Evolutionary conservation across 2,329 filamentous ascomycete genomes (phyloP), one percentile per base, ranked within the genome.

Genomic region (Paraconiothyrium brasiliense): DNA sequence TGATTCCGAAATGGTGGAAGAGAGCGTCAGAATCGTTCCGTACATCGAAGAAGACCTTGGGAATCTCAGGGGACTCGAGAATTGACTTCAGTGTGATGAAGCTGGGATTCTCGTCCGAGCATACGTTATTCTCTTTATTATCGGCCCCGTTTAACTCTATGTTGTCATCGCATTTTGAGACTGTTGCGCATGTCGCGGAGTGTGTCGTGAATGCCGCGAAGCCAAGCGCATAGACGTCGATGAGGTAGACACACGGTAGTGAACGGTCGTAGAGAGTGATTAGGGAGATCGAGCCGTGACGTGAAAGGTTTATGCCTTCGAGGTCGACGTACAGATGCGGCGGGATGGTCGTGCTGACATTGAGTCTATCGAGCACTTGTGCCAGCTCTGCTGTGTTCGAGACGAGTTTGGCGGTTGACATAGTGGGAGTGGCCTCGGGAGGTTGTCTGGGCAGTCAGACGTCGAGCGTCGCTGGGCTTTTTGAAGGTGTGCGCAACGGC

Each of bases 201-300:
- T 60, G 24, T 10, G 70, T 70, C 27, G 64, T 65, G 68, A 77
- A 79, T 3, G 73, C 71, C 44, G 56, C 43, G 32, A 37, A 37
- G 20, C 69, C 67, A 2, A 79, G 65, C 0, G 37, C 65, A 57
- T 73, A 60, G 3, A 79, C 60, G 62, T 79, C 75, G 60, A 78
- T 62, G 13, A 78, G 70, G 60, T 62, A 77, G 50, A 69, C 59
- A 32, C 37, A 52, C 43, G 39, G 37, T 14, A 8, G 46, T 6
- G 64, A 54, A 1, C 34, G 58, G n/a, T 71, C 62, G 8, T 69
- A 57, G 48, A 73, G 55, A 5, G 65, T 67, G 52, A 73, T 48
- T n/a, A 75, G 60, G 13, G 72, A 73, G 44, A 76, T 49, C 4
- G 64, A 59, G 20, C 71, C 71, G 13, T 72, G 11, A 10, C 73